Base-by-base conservation (phyloP, 202 grass and related monocot genomes). In the Elaeis oleifera region DNA sequence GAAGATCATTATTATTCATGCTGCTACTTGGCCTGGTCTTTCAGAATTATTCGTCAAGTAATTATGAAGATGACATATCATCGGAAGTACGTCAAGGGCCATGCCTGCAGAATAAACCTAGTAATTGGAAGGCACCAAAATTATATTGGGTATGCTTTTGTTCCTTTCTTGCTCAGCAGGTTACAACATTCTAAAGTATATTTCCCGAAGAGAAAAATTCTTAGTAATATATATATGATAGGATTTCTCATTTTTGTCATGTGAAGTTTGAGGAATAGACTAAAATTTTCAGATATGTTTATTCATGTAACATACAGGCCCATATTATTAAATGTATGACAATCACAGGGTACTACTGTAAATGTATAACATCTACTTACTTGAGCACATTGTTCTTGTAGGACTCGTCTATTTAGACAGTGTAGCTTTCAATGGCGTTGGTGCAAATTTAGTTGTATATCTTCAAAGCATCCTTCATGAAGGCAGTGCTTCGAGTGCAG, bases 71-170 rank as follows among this genome's bases (percentile, higher is more conserved):
- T 4, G 51, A 50, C 5, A 55, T 60, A 17, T 71, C 39, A 62
- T 2, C 16, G 8, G 23, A 55, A 20, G 2, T 58, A 63, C 1
- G 70, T 68, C 0, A 76, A 65, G 14, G 77, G 51, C 59, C 70
- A 75, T 23, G n/a, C 61, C 26, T 77, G 0, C 77, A 78, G 67
- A 67, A 72, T 0, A 84, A 81, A 36, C 70, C 83, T 53, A 50
- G 17, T 16, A 64, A 69, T 58, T 78, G 71, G 50, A 84, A 70
- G 48, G 85, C 81, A n/a, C 80, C 74, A 1, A 67, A 20, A 59
- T 89, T 53, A 36, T 89, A 27, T 69, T 89, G 17, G 74, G 85
- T 81, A 48, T 81, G 74, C 26, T 54, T 54, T 54, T 23, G 29
- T 54, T 5, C 9, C 5, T 13, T 54, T 19, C 44, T 56, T 39